Conservation (phyloP, 768 basidiomycete species). For the Hericium rajendrae region DNA sequence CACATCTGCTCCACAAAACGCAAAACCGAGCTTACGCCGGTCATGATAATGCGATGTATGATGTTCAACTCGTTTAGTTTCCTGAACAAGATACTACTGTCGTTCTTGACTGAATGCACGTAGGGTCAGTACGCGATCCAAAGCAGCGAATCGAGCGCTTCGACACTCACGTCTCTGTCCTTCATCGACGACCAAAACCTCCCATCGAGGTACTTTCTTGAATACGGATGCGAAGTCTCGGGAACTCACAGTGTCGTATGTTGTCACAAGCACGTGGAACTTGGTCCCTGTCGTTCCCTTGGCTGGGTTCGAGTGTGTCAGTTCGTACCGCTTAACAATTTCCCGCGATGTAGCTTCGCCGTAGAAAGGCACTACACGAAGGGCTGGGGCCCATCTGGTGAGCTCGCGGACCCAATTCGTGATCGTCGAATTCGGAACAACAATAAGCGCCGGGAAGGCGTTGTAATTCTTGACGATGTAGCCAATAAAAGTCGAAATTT, state of each 20-base stretch:
- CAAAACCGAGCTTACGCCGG: conserved; percentile 46
- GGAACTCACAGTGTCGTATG: conserved; percentile 74
- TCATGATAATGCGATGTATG: conserved; percentile 80
- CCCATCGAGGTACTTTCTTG: conserved; percentile 82
- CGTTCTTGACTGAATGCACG: conserved; percentile 63
- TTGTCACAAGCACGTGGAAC: conserved; percentile 87
- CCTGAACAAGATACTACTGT: conserved; percentile 69
- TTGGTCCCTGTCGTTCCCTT: conserved; percentile 43
- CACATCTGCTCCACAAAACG: neutral
- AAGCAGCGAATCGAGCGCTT: conserved; percentile 5
- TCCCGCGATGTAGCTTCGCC: conserved; percentile 76
- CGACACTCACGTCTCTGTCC: conserved; percentile 70
- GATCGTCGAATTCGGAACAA: conserved; percentile 95
- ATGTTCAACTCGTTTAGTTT: conserved; percentile 73
- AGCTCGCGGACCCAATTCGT: conserved; percentile 95
- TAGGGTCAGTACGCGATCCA: conserved; percentile 6
- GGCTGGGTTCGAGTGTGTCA: conserved; percentile 43
- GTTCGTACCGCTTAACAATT: conserved; percentile 73
- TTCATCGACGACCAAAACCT: conserved; percentile 89
- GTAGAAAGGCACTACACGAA: conserved; percentile 76
- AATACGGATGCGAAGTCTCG: conserved; percentile 71
- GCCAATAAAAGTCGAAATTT: conserved; percentile 79
- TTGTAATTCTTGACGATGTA: conserved; percentile 44
- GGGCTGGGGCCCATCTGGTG: conserved; percentile 69
- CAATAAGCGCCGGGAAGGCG: conserved; percentile 74